Percentiles rank a stretch among this genome's conserved stretches.
Conservation (phyloP, 495 filamentous ascomycete species). For the Arthonia radiata region DNA sequence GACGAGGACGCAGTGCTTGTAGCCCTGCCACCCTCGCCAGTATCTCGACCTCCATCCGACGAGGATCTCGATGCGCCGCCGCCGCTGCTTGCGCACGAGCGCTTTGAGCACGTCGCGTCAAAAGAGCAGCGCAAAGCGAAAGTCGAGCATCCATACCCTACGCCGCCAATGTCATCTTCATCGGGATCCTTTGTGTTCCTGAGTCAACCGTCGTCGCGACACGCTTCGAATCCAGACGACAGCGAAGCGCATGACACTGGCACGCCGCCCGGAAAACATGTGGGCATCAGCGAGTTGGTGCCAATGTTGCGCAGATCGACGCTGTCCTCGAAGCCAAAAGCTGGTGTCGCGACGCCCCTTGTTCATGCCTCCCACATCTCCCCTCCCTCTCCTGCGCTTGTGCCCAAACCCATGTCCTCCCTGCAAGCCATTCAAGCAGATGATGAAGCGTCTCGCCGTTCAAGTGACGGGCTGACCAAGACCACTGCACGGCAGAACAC, state of each 20-base stretch:
- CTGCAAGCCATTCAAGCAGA: slow-evolving; percentile 21
- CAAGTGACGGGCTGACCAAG: slow-evolving; percentile 47
- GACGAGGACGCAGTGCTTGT: slow-evolving; percentile 2
- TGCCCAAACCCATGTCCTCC: slow-evolving; percentile 23
- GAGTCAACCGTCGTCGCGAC: no score
- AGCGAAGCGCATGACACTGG: slow-evolving; percentile 1
- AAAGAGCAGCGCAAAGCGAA: slow-evolving; percentile 2
- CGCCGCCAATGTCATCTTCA: slow-evolving; percentile 7
- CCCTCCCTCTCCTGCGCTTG: slow-evolving; percentile 21
- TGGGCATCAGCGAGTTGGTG: slow-evolving; percentile 2
- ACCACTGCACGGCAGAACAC: slow-evolving; percentile 90
- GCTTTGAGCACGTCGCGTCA: slow-evolving; percentile 1
- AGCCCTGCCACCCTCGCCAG: slow-evolving; percentile 6
- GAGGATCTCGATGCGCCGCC: slow-evolving; percentile 4
- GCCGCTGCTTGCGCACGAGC: slow-evolving; percentile 9
- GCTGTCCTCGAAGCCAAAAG: slow-evolving; percentile 31
- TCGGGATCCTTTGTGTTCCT: no score
- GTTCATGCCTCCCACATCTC: slow-evolving; percentile 52
- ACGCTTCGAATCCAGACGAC: slow-evolving; percentile 5
- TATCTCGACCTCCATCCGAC: slow-evolving; percentile 3
- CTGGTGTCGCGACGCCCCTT: slow-evolving; percentile 35
- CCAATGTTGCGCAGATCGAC: slow-evolving; percentile 18
- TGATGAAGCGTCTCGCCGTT: slow-evolving; percentile 22
- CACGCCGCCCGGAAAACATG: slow-evolving; percentile 4
- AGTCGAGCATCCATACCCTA: slow-evolving; percentile 10